Evolutionary conservation across 768 basidiomycete genomes (phyloP).

Genomic region (Brasilioporus rufonigricans): DNA sequence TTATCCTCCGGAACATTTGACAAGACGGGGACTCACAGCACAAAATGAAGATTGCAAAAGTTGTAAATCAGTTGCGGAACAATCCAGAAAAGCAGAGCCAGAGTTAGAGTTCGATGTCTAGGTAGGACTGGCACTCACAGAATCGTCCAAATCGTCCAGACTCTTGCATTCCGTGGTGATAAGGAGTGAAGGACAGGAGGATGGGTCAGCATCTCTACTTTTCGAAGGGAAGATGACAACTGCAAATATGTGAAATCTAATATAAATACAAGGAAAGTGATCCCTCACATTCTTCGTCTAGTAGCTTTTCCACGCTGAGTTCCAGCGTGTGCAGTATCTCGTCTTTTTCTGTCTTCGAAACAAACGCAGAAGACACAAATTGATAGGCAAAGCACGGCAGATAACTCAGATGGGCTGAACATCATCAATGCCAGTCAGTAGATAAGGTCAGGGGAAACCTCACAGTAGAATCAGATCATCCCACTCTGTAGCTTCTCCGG

Average conservation of each 20-base stretch:
- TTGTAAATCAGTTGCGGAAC: neutral
- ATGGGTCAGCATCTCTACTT: neutral
- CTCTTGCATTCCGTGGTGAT: neutral
- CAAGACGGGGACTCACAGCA: neutral
- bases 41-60: neutral
- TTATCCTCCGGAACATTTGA: too few relatives aligned
- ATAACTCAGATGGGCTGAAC: neutral
- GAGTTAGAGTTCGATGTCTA: neutral
- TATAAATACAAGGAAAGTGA: neutral
- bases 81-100: neutral
- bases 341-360: neutral
- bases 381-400: neutral
- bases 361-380: neutral
- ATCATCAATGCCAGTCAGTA: neutral
- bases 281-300: neutral
- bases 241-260: neutral
- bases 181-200: neutral
- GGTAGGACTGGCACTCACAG: neutral
- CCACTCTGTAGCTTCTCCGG: neutral
- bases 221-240: neutral
- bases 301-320: neutral
- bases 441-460: neutral
- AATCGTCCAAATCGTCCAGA: neutral
- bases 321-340: neutral
- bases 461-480: neutral